Evolutionary conservation across 169 alveolate genomes (phyloP).

Genomic region (Cryptosporidium ryanae): DNA sequence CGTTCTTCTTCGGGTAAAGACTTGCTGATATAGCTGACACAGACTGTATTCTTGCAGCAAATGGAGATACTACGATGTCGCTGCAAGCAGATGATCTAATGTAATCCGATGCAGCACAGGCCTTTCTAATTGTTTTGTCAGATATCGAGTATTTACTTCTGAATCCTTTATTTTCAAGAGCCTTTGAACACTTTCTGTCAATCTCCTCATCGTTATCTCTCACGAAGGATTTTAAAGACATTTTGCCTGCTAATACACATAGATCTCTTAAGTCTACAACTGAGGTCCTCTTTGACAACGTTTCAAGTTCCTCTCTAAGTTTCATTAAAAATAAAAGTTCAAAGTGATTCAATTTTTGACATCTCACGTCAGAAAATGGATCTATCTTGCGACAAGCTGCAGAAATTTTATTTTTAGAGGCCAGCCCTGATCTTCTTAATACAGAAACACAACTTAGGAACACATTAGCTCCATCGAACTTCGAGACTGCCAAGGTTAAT

Average conservation of each 20-base stretch:
- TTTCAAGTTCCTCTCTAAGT: constrained; percentile 32
- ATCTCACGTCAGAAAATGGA: constrained; percentile 28
- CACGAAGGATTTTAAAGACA: constrained; percentile 24
- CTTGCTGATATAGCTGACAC: constrained; percentile 4
- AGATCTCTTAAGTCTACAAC: constrained; percentile 39
- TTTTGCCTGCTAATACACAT: constrained; percentile 5
- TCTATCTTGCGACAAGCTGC: constrained; percentile 64
- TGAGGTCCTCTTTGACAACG: background rate
- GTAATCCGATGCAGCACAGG: constrained; percentile 36
- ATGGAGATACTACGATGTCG: background rate
- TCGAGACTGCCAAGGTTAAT: background rate
- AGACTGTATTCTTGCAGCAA: background rate
- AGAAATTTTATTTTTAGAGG: constrained; percentile 6
- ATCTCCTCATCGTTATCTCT: constrained; percentile 30
- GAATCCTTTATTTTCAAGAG: constrained; percentile 2
- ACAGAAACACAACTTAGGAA: constrained; percentile 14
- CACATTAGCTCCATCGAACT: constrained; percentile 4
- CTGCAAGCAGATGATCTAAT: constrained; percentile 50
- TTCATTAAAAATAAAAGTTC: constrained; percentile 14
- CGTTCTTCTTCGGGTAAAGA: constrained; percentile 11
- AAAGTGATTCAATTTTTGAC: constrained; percentile 50
- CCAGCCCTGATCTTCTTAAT: background rate
- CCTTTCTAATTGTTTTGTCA: constrained; percentile 41
- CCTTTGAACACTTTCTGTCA: constrained; percentile 6
- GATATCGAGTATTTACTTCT: constrained; percentile 17